Evolutionary conservation across 768 basidiomycete species (phyloP).

Genomic region (Russula griseocarnosa): DNA sequence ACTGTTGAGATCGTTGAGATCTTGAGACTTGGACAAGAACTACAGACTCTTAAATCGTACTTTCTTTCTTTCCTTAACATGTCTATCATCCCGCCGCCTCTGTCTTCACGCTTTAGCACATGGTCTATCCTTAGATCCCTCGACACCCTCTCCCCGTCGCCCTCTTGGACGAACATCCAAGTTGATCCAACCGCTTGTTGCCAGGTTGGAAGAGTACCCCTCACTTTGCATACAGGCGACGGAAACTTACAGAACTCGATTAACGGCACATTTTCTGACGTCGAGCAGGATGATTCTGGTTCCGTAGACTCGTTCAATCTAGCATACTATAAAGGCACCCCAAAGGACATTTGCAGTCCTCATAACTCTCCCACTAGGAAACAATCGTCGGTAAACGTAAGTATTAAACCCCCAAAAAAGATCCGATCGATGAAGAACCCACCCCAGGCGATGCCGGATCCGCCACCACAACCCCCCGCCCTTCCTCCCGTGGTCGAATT

Average conservation of each 20-base stretch:
- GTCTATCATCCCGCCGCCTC: conserved; percentile 10
- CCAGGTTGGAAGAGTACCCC: conserved; percentile 26
- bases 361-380: not conserved
- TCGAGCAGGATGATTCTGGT: not conserved
- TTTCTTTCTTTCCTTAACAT: not conserved
- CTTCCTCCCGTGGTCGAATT: conserved; percentile 1
- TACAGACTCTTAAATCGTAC: too few species aligned
- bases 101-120: conserved; percentile 18
- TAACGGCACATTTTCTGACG: not conserved
- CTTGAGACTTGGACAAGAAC: too few species aligned
- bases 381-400: not conserved
- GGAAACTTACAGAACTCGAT: conserved; percentile 4
- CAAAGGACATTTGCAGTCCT: not conserved
- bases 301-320: not conserved
- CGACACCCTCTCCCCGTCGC: conserved; percentile 23
- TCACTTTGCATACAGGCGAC: conserved; percentile 20
- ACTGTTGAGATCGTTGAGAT: too few species aligned
- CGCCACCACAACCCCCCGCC: not conserved
- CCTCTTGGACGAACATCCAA: conserved; percentile 23
- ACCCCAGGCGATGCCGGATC: not conserved
- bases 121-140: conserved; percentile 24
- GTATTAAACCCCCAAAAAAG: not conserved
- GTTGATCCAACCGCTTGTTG: conserved; percentile 11
- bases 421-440: not conserved
- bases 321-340: not conserved